Conservation (phyloP, 2,329 filamentous ascomycete species). For the Trichothecium sympodiale region DNA sequence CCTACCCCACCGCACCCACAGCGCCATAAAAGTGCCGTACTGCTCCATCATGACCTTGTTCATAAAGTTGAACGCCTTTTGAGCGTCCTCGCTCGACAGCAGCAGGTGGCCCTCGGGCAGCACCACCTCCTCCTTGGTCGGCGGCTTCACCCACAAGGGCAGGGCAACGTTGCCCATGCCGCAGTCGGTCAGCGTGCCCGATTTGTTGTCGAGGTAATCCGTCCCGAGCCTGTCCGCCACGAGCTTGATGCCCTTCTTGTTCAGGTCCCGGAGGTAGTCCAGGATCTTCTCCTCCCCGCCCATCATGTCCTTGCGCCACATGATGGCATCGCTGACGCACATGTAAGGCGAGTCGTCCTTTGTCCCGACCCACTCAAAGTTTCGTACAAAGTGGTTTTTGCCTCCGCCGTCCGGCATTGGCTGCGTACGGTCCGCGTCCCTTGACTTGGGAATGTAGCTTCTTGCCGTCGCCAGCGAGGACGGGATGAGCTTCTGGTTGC, state of each 20-base stretch:
- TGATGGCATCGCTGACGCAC: conserved; percentile 58
- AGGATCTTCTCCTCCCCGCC: conserved; percentile 65
- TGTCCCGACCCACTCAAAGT: conserved; percentile 71
- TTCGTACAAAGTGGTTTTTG: conserved; percentile 51
- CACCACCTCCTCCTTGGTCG: conserved; percentile 9
- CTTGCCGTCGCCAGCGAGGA: conserved; percentile 72
- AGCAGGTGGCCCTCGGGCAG: conserved; percentile 13
- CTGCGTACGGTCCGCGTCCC: conserved; percentile 14
- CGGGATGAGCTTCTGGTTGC: conserved; percentile 66
- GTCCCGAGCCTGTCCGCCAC: conserved; percentile 58
- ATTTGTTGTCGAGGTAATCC: conserved; percentile 56
- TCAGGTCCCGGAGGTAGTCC: conserved; percentile 51
- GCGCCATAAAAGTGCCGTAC: conserved; percentile 59
- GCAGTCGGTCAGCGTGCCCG: conserved; percentile 52
- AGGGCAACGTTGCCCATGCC: conserved; percentile 63
- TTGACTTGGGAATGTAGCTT: conserved; percentile 48
- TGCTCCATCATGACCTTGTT: conserved; percentile 38
- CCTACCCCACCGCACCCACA: conserved; percentile 47
- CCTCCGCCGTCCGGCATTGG: conserved; percentile 34
- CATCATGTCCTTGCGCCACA: conserved; percentile 56
- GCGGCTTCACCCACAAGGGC: conserved; percentile 39
- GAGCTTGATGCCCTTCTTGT: conserved; percentile 47
- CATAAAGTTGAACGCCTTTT: conserved; percentile 45
- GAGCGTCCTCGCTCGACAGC: conserved; percentile 18
- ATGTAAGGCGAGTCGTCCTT: conserved; percentile 61